phyloP scores from a whole-genome alignment of 75 land plant genomes.

The Gnetum montanum region DNA sequence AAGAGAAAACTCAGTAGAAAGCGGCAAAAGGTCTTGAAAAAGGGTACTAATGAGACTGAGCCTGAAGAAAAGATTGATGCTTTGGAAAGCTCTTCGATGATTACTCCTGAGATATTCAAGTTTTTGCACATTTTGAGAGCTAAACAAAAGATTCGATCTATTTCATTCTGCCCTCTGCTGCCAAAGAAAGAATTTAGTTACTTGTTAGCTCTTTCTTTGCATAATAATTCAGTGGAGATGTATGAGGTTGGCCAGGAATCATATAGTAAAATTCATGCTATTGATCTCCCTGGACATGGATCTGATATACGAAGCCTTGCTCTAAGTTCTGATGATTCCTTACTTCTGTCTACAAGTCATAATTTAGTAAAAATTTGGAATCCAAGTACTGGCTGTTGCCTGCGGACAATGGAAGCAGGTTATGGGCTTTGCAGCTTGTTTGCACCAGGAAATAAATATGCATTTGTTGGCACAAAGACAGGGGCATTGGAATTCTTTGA shows the following conservation, averaged over 20 bases:
- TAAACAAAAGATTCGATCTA: conserved; percentile 64
- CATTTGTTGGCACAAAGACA: conserved; percentile 79
- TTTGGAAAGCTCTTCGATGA: conserved; percentile 24
- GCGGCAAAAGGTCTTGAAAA: conserved; percentile 45
- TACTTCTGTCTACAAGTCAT: conserved; percentile 89
- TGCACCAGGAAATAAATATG: conserved; percentile 68
- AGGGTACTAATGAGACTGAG: conserved; percentile 23
- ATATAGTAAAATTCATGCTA: conserved; percentile 21
- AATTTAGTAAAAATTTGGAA: conserved; percentile 91
- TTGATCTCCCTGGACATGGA: conserved; percentile 81
- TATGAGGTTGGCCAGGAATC: conserved; percentile 47
- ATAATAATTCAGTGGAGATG: conserved; percentile 68
- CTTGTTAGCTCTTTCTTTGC: conserved; percentile 62
- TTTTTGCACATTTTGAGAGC: conserved; percentile 49
- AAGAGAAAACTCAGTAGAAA: conserved; percentile 61
- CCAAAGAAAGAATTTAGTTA: conserved; percentile 37
- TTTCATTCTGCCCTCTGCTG: conserved; percentile 56
- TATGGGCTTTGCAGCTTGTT: conserved; percentile 75
- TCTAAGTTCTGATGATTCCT: conserved; percentile 62
- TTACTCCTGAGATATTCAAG: conserved; percentile 68
- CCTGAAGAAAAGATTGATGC: conserved; percentile 13
- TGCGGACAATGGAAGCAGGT: conserved; percentile 83
- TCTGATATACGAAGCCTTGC: conserved; percentile 76
- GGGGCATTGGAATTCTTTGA: conserved; percentile 81
- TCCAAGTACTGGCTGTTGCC: conserved; percentile 77